phyloP scores from a whole-genome alignment of 441 rosid species.

The Mallotus japonicus region DNA sequence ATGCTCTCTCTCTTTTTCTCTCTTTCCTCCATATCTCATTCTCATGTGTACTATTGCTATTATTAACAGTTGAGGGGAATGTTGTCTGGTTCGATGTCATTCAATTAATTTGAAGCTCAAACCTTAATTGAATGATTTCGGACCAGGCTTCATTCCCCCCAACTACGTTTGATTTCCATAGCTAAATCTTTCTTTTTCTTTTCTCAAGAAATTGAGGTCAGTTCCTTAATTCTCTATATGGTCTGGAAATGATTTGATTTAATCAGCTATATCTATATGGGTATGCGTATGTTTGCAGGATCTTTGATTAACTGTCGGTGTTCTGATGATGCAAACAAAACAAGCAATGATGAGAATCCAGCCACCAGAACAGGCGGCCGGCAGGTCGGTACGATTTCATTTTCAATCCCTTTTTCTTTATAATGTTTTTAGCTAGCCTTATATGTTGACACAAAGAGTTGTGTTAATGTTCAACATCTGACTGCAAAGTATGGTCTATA shows the following conservation, averaged over 20 bases:
- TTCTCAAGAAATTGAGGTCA: background rate
- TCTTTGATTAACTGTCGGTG: no score
- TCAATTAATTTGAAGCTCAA: constrained; percentile 18
- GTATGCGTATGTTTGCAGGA: no score
- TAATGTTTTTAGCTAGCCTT: background rate
- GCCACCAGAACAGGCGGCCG: background rate
- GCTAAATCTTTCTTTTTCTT: no score
- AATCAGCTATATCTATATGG: no score
- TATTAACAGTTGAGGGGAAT: constrained; percentile 47
- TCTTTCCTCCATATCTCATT: background rate
- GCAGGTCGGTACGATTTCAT: constrained; percentile 10
- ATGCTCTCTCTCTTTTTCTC: background rate
- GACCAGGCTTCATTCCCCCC: constrained; percentile 76
- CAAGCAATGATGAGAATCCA: background rate
- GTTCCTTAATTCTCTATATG: background rate
- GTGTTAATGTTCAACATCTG: constrained; percentile 10
- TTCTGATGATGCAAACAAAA: no score
- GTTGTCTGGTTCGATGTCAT: constrained; percentile 62
- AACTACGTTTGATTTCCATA: constrained; percentile 28
- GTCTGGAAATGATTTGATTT: no score
- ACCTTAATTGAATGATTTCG: constrained; percentile 41
- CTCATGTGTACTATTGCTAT: background rate
- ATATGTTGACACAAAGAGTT: background rate
- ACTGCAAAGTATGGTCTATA: background rate
- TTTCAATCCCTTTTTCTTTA: background rate